Evolutionary conservation across 345 rosid genomes (phyloP).

Genomic region (Eucalyptus erythrocorys): DNA sequence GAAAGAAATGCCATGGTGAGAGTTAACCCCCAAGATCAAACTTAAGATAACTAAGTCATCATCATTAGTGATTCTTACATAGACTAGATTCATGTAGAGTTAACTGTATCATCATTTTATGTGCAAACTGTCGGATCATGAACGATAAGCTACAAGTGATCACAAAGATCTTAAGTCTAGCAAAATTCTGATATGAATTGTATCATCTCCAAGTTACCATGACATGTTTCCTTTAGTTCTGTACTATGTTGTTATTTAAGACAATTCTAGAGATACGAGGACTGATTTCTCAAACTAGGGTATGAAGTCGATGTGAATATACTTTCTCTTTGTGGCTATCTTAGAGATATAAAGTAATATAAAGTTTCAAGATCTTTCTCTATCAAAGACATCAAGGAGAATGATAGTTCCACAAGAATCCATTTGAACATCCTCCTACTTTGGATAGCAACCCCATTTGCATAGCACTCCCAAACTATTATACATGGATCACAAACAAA

Average conservation of each 20-base stretch:
- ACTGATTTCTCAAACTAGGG: neutral
- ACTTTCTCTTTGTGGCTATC: neutral
- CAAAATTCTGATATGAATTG: neutral
- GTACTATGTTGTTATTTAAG: neutral
- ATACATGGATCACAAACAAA: neutral
- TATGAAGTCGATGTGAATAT: neutral
- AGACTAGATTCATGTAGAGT: neutral
- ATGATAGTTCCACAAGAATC: neutral
- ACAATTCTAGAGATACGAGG: neutral
- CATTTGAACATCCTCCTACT: neutral
- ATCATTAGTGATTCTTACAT: neutral
- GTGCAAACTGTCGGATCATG: neutral
- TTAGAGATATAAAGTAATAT: neutral
- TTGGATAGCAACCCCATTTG: neutral
- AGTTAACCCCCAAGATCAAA: neutral
- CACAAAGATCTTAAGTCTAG: neutral
- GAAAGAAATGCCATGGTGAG: neutral
- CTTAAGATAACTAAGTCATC: neutral
- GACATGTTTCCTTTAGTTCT: neutral
- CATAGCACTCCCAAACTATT: neutral
- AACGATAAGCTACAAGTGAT: neutral
- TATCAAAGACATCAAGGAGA: neutral
- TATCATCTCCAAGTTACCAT: neutral
- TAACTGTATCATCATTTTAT: neutral
- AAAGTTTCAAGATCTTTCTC: neutral